Base-by-base conservation (phyloP, 2,329 filamentous ascomycete genomes). In the Chaetomium globosum region DNA sequence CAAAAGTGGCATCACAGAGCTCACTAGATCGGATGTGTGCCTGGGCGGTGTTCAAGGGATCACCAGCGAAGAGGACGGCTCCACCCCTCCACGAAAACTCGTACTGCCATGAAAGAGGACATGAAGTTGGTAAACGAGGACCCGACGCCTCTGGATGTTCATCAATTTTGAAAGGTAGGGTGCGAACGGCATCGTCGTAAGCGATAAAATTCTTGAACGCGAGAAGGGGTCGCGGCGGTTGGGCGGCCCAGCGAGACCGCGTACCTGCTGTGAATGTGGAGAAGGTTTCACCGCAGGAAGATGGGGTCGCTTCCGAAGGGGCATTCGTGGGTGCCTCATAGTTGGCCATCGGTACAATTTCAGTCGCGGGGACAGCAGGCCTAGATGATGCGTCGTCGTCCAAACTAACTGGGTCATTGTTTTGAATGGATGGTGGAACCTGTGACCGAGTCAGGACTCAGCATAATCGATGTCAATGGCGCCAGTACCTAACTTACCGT, bases 21-120 rank as follows among this genome's bases (percentile, higher is more conserved):
- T 53, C 51, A 53, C 26, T 53, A 53, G 26, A 16, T 53, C 26
- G 23, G 51, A 26, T 53, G 51, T 9, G 51, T 30, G 51, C 8
- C 51, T 53, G 23, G 49, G 49, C 6, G 21, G 23, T 52, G 51
- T 53, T 30, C 51, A 53, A 53, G 51, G 10, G 51, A 30, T 53
- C 51, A 16, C 51, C 26, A 53, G 51, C 51, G 51, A 53, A 53
- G 26, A 53, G 51, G 26, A 53, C 16, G 51, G 26, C 51, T 53
- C 51, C 51, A 26, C 19, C 51, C 23, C 10, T 31, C 51, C 51
- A 53, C 51, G 26, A 53, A 53, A 53, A 53, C 51, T 53, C 51
- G 51, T 53, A 53, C 51, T 19, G 26, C 51, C 51, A 53, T 53
- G 51, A 16, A 31, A 53, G 51, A 30, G 23, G 51, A 53, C 51